Conservation (phyloP, 2,329 filamentous ascomycete species). For the Pseudogymnoascus sp. region DNA sequence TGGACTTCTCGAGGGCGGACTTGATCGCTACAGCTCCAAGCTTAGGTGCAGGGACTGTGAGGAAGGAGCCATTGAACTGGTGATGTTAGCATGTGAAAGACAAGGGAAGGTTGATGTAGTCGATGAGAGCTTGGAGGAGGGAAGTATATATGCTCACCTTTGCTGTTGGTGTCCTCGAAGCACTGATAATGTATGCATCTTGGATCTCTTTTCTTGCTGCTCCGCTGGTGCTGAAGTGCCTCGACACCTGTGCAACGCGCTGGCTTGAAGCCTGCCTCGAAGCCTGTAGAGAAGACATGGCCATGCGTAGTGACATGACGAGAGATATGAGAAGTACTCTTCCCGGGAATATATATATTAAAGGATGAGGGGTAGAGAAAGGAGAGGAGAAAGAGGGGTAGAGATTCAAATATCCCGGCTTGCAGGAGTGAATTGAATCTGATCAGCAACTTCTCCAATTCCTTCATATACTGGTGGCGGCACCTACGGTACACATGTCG, state of each 20-base stretch:
- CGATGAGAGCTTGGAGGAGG: slow-evolving; percentile 14
- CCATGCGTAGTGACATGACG: slow-evolving; percentile 27
- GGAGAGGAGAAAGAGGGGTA: neutral
- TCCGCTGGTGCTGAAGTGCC: slow-evolving; percentile 45
- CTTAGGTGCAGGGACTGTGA: slow-evolving; percentile 73
- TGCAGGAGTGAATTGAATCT: neutral
- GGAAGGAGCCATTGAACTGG: slow-evolving; percentile 90
- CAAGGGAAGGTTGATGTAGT: neutral
- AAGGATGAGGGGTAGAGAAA: neutral
- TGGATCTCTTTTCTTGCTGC: slow-evolving; percentile 58
- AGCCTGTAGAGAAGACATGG: slow-evolving; percentile 21
- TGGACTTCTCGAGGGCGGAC: slow-evolving; percentile 78
- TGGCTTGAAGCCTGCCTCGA: slow-evolving; percentile 26
- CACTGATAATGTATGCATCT: slow-evolving; percentile 91
- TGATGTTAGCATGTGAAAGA: neutral
- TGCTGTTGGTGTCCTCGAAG: slow-evolving; percentile 78
- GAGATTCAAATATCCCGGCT: neutral
- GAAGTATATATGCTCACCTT: slow-evolving; percentile 52
- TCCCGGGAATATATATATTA: neutral
- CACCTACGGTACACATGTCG: neutral
- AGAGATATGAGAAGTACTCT: slow-evolving; percentile 7
- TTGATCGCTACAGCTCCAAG: slow-evolving; percentile 89
- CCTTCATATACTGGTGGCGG: slow-evolving; percentile 3
- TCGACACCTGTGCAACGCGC: slow-evolving; percentile 39
- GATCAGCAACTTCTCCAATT: slow-evolving; percentile 1